phyloP scores from a whole-genome alignment of 2,329 filamentous ascomycete species.

The Penicillium freii region DNA sequence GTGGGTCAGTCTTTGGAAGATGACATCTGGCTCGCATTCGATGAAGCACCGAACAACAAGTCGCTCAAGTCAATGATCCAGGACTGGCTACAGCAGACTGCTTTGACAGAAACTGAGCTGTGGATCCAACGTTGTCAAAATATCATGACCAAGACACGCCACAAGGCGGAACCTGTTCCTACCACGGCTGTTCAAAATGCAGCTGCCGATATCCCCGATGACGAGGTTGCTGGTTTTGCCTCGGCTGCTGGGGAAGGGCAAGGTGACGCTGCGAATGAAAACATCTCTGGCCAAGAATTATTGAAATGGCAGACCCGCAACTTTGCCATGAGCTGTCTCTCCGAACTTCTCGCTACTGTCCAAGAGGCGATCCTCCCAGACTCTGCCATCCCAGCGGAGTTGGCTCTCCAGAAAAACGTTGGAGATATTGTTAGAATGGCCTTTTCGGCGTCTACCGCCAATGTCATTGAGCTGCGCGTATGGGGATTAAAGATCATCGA shows the following conservation, averaged over 20 bases:
- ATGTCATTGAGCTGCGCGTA: slow-evolving; percentile 83
- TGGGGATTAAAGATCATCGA: slow-evolving; percentile 93
- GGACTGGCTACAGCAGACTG: slow-evolving; percentile 92
- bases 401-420: slow-evolving; percentile 75
- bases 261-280: slow-evolving; percentile 51
- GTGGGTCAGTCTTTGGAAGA: slow-evolving; percentile 81
- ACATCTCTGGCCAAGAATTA: slow-evolving; percentile 71
- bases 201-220: slow-evolving; percentile 81
- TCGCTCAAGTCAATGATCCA: slow-evolving; percentile 82
- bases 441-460: slow-evolving; percentile 93
- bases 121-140: slow-evolving; percentile 90
- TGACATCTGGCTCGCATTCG: slow-evolving; percentile 85
- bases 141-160: slow-evolving; percentile 82
- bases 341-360: slow-evolving; percentile 75
- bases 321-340: slow-evolving; percentile 87
- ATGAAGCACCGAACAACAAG: slow-evolving; percentile 71
- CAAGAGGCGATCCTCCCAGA: slow-evolving; percentile 75
- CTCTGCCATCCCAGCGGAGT: slow-evolving; percentile 73
- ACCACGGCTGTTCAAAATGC: slow-evolving; percentile 44
- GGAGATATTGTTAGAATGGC: slow-evolving; percentile 95
- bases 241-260: slow-evolving; percentile 65
- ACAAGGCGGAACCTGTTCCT: slow-evolving; percentile 52
- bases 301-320: slow-evolving; percentile 93
- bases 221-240: slow-evolving; percentile 94
- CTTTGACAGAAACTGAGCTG: slow-evolving; percentile 70